Evolutionary conservation across 768 basidiomycete genomes (phyloP), one percentile per base, ranked within the genome.

Genomic region (Postia placenta): DNA sequence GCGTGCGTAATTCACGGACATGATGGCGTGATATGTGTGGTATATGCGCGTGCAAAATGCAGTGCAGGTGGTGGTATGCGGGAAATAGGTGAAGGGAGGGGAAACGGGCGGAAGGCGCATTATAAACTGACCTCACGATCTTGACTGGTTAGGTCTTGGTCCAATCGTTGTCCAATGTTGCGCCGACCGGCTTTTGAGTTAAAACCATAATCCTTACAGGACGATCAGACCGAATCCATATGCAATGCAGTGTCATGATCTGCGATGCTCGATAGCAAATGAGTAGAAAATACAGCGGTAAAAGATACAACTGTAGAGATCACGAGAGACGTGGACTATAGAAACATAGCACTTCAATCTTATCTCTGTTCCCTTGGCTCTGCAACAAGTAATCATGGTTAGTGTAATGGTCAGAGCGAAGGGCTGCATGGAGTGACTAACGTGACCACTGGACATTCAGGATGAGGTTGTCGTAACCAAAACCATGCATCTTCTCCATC

Each of bases 401-500:
- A 26, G 40, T 14, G 36, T 52, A 36, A 50, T 25, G 27, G 38
- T 11, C 20, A 4, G 15, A 4, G 33, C 39, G n/a, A n/a, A n/a
- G n/a, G n/a, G n/a, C 20, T 17, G 25, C 15, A 52, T 24, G 44
- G 30, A 48, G 14, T 30, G 25, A 51, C 78, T 72, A 60, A 80
- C 78, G 78, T 41, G 79, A 81, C 81, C 82, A 84, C 57, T 78
- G 75, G 42, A 81, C 75, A 53, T 71, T 80, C 56, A 85, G 62
- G 55, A 97, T 97, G 52, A 97, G 70, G 63, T 90, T 94, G 66
- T 94, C 92, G 60, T 95, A 97, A 19, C 92, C 93, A 60, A 80
- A 79, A 22, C 94, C 95, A 60, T 97, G 76, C 56, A 93, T 83
- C 68, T 92, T 95, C 60, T 89, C 83, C 72, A 96, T 85, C 37